These are phyloP conservation scores for Comarum palustre DNA, from an alignment of 306 rosid genomes.

Conservation along the genomic window DNA sequence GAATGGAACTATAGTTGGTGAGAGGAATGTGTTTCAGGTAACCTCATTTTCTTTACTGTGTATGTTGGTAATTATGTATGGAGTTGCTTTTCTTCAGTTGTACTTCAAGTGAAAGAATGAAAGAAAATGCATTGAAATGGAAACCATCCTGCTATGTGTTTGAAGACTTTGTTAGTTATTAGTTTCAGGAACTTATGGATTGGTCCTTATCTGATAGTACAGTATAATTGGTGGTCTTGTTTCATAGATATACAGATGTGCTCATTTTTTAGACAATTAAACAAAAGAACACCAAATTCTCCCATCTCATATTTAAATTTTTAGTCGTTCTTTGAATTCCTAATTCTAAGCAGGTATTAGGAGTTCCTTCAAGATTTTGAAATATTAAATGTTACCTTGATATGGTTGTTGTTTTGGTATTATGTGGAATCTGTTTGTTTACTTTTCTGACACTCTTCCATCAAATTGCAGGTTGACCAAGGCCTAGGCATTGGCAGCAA, in stretches of 20 bases:
- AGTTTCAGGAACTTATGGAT: background rate
- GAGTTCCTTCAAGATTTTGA: background rate
- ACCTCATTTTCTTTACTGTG: background rate
- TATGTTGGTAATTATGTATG: background rate
- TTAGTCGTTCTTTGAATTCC: background rate
- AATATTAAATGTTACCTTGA: background rate
- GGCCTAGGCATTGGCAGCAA: conserved; percentile 92
- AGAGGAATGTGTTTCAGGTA: conserved; percentile 92
- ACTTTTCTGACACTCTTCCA: conserved; percentile 18
- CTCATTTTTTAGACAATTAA: background rate
- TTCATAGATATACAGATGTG: background rate
- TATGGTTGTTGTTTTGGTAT: background rate
- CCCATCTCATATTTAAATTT: background rate
- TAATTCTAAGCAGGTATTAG: background rate
- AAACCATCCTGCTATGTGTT: background rate
- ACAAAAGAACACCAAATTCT: background rate
- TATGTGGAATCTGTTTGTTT: background rate
- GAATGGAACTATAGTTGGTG: conserved; percentile 87
- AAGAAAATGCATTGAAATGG: background rate
- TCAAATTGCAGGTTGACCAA: conserved; percentile 77
- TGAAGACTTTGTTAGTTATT: background rate
- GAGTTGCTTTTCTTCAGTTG: background rate
- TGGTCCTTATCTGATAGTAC: background rate
- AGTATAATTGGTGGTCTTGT: background rate
- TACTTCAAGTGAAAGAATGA: background rate